Conservation (phyloP, 208 protist genomes). For the Crithidia brevicula region DNA sequence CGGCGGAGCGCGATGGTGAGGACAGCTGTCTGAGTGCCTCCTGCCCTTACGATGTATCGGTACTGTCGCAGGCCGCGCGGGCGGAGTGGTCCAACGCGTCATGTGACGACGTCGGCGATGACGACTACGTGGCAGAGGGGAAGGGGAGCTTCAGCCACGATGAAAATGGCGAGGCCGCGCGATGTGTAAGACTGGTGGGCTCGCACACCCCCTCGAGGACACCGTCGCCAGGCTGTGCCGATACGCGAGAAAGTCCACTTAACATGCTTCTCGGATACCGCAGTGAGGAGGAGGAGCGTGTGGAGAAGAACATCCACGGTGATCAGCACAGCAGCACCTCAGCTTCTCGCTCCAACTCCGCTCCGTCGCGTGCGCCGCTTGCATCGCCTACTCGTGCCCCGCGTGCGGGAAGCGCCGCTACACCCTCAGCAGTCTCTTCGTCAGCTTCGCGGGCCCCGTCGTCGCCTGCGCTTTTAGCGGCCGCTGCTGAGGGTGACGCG, state of each 20-base stretch:
- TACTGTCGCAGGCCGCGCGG: conserved; percentile 40
- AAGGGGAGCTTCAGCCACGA: not conserved
- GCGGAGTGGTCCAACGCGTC: conserved; percentile 29
- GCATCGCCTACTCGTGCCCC: no score
- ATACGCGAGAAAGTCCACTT: not conserved
- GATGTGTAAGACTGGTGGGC: not conserved
- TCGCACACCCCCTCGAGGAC: conserved; percentile 10
- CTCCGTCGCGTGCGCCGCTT: not conserved
- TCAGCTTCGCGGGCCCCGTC: not conserved
- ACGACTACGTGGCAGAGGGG: not conserved
- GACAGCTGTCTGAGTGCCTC: conserved; percentile 18
- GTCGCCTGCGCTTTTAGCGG: not conserved
- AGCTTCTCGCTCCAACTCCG: not conserved
- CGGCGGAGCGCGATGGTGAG: conserved; percentile 3
- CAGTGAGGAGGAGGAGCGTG: conserved; percentile 9
- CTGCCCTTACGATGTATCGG: conserved; percentile 39
- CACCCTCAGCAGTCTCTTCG: no score
- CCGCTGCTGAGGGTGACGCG: no score
- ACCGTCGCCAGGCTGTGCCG: not conserved
- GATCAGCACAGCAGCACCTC: not conserved
- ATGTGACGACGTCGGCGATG: not conserved
- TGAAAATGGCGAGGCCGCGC: no score
- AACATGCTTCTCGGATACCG: conserved; percentile 11
- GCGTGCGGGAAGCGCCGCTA: no score
- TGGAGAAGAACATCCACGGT: not conserved